Evolutionary conservation across 306 rosid genomes (phyloP), one percentile per base, ranked within the genome.

Genomic region (Cucurbita moschata): DNA sequence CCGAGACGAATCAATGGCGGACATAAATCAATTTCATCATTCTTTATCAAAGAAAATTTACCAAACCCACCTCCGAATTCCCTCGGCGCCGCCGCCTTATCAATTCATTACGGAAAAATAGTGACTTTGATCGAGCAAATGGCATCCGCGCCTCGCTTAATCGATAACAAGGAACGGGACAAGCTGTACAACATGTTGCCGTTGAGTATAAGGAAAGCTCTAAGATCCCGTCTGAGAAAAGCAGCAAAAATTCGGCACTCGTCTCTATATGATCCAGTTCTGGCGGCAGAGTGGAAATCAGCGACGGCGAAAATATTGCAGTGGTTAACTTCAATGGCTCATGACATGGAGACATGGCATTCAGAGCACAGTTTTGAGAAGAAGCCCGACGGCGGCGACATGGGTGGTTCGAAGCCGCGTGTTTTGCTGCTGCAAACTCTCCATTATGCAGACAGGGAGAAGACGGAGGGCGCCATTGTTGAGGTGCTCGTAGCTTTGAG

Each of bases 281-380:
- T 86, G 44, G 88, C 78, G 43, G 80, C 61, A 30, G 89, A 87
- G 70, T 86, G 90, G 92, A 77, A 75, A 1, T 21, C 57, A 50
- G 87, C 82, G 0, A 63, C 86, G 3, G 10, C 40, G 13, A 85
- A 76, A 42, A 87, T 84, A 35, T 71, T 94, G 78, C 92, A 85
- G 35, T 87, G 97, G 99, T 80, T 94, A 68, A 88, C 79, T 12
- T 97, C 97, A 1, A 79, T 91, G 5, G 99, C 99, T 71, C 92
- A 84, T 74, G 88, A 86, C 83, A 91, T 63, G 89, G 65, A 78
- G n/a, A 72, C 74, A 66, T 94, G 97, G 97, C 80, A 94, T 79
- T 91, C 86, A 13, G 95, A 82, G 82, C 81, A 92, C 75, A 86
- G 77, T 74, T 79, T 91, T 21, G 91, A 87, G 87, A 86, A 81